Evolutionary conservation across 768 basidiomycete genomes (phyloP), one percentile per base, ranked within the genome.

Genomic region (Leccinum uliginosum): DNA sequence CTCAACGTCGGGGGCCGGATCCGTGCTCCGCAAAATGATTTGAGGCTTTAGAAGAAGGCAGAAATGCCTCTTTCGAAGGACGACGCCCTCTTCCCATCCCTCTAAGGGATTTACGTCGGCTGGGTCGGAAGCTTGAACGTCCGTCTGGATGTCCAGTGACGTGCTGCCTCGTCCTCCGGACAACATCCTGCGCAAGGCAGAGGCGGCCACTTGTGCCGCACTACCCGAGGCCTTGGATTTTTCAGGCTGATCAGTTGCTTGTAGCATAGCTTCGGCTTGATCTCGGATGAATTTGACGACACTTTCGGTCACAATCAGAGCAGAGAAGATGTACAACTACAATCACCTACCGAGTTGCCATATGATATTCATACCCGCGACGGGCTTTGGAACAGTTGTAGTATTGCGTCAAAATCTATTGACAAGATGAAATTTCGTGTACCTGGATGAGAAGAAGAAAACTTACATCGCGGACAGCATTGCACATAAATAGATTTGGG

Each of bases 11-110:
- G 68, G 53, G 11, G 65, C 72, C 47, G 70, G 67, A 17, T 76
- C 68, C 38, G 86, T 82, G 58, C 85, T 89, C 19, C 82, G 78
- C 26, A 97, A 74, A 10, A 93, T 84, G 51, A 98, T 82, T 67
- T 98, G 95, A 12, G 95, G 93, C 65, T 94, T 94, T 57, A 96
- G 74, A 32, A 98, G 78, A n/a, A 93, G 77, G 66, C 90, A 89
- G 68, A 89, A 88, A 66, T 93, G 83, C 43, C 84, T 83, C 62
- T 88, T 88, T 51, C 75, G 74, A 29, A 88, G 75, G 27, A 84
- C 80, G 48, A 90, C 84, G 1, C 85, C 86, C 34, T 87, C 83
- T 26, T 79, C 79, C 87, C 88, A 91, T 14, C 89, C 89, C 44
- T 80, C 75, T 53, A 90, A 68, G 11, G 89, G 87, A 53, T 87